Conservation (phyloP, 2,329 filamentous ascomycete genomes). For the Microsporum canis region DNA sequence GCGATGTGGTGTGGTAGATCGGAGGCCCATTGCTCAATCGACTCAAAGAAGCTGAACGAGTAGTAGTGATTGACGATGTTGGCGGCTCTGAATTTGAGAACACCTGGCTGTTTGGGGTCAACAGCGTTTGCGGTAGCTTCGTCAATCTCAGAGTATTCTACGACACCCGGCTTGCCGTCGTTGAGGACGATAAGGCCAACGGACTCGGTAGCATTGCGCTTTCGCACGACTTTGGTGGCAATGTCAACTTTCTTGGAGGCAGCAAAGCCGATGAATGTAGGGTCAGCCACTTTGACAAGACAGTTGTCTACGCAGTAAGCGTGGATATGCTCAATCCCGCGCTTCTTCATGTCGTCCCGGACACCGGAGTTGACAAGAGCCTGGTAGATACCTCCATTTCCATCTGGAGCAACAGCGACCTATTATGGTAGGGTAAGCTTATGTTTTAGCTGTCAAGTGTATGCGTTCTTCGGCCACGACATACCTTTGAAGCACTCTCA, state of each 20-base stretch:
- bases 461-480: slow-evolving; percentile 6
- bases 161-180: slow-evolving; percentile 92
- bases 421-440: slow-evolving; percentile 19
- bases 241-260: slow-evolving; percentile 84
- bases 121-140: slow-evolving; percentile 75
- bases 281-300: slow-evolving; percentile 96
- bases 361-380: slow-evolving; percentile 71
- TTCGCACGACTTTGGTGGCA: slow-evolving; percentile 97
- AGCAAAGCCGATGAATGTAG: slow-evolving; percentile 87
- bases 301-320: slow-evolving; percentile 99
- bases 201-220: slow-evolving; percentile 90
- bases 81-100: slow-evolving; percentile 91
- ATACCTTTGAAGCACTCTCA: slow-evolving; percentile 71
- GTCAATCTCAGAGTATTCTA: slow-evolving; percentile 98
- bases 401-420: slow-evolving; percentile 89
- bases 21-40: slow-evolving; percentile 74
- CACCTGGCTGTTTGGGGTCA: slow-evolving; percentile 64
- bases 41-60: slow-evolving; percentile 82
- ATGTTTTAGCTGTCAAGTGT: slow-evolving; percentile 1
- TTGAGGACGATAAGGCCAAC: slow-evolving; percentile 90
- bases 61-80: slow-evolving; percentile 99
- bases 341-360: slow-evolving; percentile 74
- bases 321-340: slow-evolving; percentile 89
- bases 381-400: slow-evolving; percentile 94
- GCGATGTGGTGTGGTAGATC: slow-evolving; percentile 90